phyloP scores from a whole-genome alignment of 2,329 filamentous ascomycete genomes.

The Calcarisporium arbuscula region DNA sequence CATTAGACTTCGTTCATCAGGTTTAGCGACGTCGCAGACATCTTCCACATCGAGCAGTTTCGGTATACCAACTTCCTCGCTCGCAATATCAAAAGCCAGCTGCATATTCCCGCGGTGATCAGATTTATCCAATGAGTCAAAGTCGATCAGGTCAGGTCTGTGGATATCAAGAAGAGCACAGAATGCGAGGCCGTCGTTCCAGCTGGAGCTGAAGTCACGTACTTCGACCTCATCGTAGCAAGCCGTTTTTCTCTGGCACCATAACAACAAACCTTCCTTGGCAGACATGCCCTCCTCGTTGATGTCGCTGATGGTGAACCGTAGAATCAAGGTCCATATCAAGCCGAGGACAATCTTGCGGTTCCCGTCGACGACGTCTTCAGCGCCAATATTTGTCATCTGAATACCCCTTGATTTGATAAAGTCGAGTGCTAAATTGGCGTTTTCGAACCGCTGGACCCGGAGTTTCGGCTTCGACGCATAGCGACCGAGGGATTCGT shows the following conservation, averaged over 20 bases:
- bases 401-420: constrained; percentile 88
- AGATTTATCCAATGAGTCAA: constrained; percentile 85
- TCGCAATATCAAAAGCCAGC: constrained; percentile 91
- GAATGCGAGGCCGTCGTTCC: constrained; percentile 96
- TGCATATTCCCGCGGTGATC: constrained; percentile 98
- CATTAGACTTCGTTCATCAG: constrained; percentile 95
- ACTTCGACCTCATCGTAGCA: constrained; percentile 98
- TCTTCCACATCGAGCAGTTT: constrained; percentile 95
- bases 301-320: constrained; percentile 98
- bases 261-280: constrained; percentile 88
- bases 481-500: constrained; percentile 93
- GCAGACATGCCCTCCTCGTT: constrained; percentile 97
- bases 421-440: constrained; percentile 90
- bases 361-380: constrained; percentile 97
- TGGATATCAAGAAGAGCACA: constrained; percentile 96
- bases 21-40: constrained; percentile 92
- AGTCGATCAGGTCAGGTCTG: constrained; percentile 94
- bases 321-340: constrained; percentile 96
- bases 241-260: constrained; percentile 97
- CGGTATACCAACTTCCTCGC: constrained; percentile 94
- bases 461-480: constrained; percentile 92
- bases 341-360: constrained; percentile 94
- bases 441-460: constrained; percentile 96
- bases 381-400: constrained; percentile 96
- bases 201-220: constrained; percentile 88